Percentiles rank a stretch among this genome's conserved stretches.
These are phyloP conservation scores for Rhizophagus clarus DNA, from an alignment of 192 early-diverging fungal genomes.

Conservation along the genomic window DNA sequence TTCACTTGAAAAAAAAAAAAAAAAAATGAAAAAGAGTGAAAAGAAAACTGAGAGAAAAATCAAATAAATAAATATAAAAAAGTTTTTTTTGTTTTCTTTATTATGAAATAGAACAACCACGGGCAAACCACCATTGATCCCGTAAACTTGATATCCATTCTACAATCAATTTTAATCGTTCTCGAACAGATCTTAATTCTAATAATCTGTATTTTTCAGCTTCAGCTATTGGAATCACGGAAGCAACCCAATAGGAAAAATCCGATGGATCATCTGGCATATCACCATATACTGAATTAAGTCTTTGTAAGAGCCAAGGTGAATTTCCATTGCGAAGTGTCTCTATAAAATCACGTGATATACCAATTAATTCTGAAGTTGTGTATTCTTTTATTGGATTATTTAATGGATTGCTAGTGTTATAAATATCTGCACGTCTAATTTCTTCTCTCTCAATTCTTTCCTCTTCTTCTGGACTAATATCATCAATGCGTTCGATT, in stretches of 20 bases:
- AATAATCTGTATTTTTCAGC: conserved; percentile 50
- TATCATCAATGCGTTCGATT: conserved; percentile 53
- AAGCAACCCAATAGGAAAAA: conserved; percentile 56
- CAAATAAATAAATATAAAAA: too few relatives aligned
- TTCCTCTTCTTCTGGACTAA: conserved; percentile 41
- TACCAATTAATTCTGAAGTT: conserved; percentile 37
- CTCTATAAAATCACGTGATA: conserved; percentile 40
- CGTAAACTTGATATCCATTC: conserved; percentile 43
- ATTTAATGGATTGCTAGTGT: conserved; percentile 18
- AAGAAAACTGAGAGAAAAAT: too few relatives aligned
- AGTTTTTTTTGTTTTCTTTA: neutral
- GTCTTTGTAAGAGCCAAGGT: conserved; percentile 40
- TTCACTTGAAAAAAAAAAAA: too few relatives aligned
- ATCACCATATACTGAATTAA: conserved; percentile 44
- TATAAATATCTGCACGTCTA: conserved; percentile 21
- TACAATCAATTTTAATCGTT: conserved; percentile 46
- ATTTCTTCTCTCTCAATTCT: conserved; percentile 31
- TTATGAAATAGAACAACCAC: conserved; percentile 24
- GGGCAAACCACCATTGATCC: conserved; percentile 29
- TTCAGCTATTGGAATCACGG: conserved; percentile 49
- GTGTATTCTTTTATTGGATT: conserved; percentile 26
- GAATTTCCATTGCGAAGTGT: conserved; percentile 35
- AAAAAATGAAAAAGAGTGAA: too few relatives aligned
- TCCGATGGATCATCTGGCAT: conserved; percentile 43
- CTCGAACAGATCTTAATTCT: conserved; percentile 43